These are phyloP conservation scores for Ophiostoma sp. DNA, from an alignment of 2,329 filamentous ascomycete species.

Conservation along the genomic window DNA sequence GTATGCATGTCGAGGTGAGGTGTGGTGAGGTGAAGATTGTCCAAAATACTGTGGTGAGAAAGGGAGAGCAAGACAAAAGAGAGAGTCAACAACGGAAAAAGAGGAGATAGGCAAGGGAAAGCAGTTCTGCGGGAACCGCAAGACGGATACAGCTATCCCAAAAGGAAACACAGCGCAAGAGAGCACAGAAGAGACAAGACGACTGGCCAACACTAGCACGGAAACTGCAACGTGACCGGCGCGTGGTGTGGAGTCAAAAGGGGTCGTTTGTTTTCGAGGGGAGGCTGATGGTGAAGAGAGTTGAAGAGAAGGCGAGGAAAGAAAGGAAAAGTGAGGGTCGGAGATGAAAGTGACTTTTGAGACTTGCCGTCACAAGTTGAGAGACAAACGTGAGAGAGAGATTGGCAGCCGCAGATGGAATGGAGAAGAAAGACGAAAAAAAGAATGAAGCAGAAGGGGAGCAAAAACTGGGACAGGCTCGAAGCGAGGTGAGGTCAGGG, in stretches of 20 bases:
- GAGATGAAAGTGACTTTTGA: not conserved
- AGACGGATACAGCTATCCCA: not conserved
- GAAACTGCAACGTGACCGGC: conserved; percentile 26
- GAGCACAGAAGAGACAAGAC: not conserved
- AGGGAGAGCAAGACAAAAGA: not conserved
- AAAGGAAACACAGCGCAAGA: not conserved
- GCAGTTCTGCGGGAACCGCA: not conserved
- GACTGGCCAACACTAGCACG: conserved; percentile 21
- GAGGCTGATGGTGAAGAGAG: not conserved
- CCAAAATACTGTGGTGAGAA: not conserved
- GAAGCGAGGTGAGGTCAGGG: conserved; percentile 3
- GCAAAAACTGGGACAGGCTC: not conserved
- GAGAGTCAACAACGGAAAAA: conserved; percentile 6
- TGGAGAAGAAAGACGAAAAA: not conserved
- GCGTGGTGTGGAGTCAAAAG: conserved; percentile 18
- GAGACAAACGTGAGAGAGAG: not conserved
- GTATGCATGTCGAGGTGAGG: not conserved
- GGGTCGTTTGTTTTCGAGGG: not conserved
- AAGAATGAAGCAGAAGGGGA: not conserved
- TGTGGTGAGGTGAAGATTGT: not conserved
- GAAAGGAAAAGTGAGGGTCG: not conserved
- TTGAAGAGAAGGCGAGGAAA: not conserved
- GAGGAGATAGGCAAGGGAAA: not conserved
- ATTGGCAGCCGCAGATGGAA: not conserved
- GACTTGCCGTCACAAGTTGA: no score